Percentiles rank a stretch among this genome's conserved stretches.
Conservation (phyloP, 1,284 basidiomycete genomes). For the Malassezia arunalokei region DNA sequence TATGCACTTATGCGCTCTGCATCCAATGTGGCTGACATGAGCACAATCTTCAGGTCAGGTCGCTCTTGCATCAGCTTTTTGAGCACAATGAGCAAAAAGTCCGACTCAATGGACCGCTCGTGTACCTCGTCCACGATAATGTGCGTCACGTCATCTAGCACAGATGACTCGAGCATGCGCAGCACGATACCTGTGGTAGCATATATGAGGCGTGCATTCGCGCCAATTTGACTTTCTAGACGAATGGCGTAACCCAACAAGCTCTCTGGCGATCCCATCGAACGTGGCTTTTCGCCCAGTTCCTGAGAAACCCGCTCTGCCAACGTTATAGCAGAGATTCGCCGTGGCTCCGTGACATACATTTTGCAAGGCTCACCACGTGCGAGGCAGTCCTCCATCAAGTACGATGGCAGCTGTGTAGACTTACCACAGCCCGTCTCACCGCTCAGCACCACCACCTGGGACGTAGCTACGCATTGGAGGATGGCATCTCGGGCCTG, state of each 20-base stretch:
- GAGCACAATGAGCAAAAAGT: conserved; percentile 89
- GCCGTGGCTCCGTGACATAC: conserved; percentile 86
- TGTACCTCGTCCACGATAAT: conserved; percentile 81
- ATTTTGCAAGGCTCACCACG: conserved; percentile 77
- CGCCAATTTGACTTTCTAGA: conserved; percentile 63
- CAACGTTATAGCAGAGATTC: conserved; percentile 92
- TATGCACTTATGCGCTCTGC: conserved; percentile 81
- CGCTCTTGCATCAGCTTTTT: conserved; percentile 72
- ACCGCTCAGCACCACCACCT: conserved; percentile 83
- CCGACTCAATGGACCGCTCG: conserved; percentile 91
- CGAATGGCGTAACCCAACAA: conserved; percentile 91
- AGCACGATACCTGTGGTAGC: conserved; percentile 92
- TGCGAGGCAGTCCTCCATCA: conserved; percentile 77
- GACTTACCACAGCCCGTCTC: conserved; percentile 99
- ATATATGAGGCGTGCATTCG: conserved; percentile 31
- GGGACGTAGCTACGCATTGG: conserved; percentile 60
- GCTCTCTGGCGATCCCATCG: conserved; percentile 67
- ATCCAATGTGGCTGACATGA: conserved; percentile 97
- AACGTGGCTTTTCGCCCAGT: conserved; percentile 69
- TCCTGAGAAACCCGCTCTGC: conserved; percentile 90
- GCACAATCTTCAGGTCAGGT: conserved; percentile 73
- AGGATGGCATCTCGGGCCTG: conserved; percentile 67
- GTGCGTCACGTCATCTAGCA: conserved; percentile 88
- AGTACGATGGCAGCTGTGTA: conserved; percentile 87
- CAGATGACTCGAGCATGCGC: conserved; percentile 82